A percentile compares a stretch with the other conserved stretches of the same genome.
Conservation (phyloP, 2,329 filamentous ascomycete genomes). For the Exutisphaerella laricina region DNA sequence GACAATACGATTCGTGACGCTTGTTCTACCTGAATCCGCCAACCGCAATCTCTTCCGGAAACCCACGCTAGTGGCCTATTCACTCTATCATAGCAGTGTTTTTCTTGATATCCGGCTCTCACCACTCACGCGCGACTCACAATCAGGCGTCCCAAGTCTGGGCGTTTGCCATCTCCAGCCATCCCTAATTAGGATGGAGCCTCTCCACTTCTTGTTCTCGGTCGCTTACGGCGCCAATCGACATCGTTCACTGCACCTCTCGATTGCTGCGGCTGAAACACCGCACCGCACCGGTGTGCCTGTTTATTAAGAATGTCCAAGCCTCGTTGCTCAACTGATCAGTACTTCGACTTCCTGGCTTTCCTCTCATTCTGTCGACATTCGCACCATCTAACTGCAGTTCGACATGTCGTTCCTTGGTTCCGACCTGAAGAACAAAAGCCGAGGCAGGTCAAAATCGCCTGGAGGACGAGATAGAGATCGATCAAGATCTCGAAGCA, state of each 20-base stretch:
- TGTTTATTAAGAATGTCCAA: background rate
- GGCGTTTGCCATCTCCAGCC: background rate
- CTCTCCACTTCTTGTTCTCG: background rate
- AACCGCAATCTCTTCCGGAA: too few relatives aligned
- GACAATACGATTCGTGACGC: too few relatives aligned
- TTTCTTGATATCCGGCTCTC: background rate
- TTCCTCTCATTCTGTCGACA: background rate
- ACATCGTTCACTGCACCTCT: background rate
- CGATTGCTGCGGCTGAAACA: slow-evolving; percentile 6
- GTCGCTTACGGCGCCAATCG: slow-evolving; percentile 6
- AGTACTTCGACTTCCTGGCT: background rate
- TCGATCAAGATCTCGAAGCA: slow-evolving; percentile 36
- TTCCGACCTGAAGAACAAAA: slow-evolving; percentile 35
- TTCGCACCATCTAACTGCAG: background rate
- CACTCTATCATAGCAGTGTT: background rate
- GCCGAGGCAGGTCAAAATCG: slow-evolving; percentile 41
- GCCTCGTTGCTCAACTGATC: background rate
- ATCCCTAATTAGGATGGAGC: background rate
- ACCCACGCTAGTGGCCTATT: background rate
- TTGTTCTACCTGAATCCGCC: too few relatives aligned
- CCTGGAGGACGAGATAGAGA: slow-evolving; percentile 33
- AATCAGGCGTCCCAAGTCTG: too few relatives aligned
- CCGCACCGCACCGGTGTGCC: slow-evolving; percentile 1
- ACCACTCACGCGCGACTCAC: background rate
- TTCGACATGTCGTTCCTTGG: slow-evolving; percentile 29